Evolutionary conservation across 768 basidiomycete species (phyloP), one percentile per base, ranked within the genome.

Genomic region (Amylocystis lapponica): DNA sequence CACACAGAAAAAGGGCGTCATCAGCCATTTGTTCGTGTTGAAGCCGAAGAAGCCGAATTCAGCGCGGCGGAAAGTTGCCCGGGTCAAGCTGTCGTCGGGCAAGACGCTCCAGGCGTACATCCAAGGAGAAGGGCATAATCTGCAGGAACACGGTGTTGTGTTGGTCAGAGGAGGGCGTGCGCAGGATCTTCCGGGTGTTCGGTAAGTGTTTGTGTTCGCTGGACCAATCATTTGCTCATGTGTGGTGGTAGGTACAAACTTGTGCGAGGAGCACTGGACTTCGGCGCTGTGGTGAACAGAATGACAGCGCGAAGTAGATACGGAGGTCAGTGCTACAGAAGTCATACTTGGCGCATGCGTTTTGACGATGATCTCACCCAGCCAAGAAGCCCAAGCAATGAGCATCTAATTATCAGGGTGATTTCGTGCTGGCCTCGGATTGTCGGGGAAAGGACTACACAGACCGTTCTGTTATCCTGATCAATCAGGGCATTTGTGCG

Each of bases 11-110:
- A 96, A 96, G 59, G 96, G 89, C 36, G 93, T 99, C 47, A 89
- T 89, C 62, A 79, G 84, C 30, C 79, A 82, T 50, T 72, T 91
- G 30, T 79, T 82, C 53, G 88, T 81, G 40, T 78, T 76, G 51
- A 88, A 82, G 55, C 96, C 96, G 19, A 96, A 92, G 72, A 99
- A 99, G 60, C 96, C 96, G 50, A 99, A 99, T 66, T 98, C 95
- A 10, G 94, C 94, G 27, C 92, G 96, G 59, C 89, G 96, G 48
- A 98, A 97, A 69, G 90, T 98, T 44, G 93, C 93, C 33, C 77
- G 89, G 55, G 83, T 99, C 53, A 95, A 95, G 69, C 72, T 99
- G 43, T 77, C 83, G 17, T 92, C 83, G 11, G 96, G 96, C 38
- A 83, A 86, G 62, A 83, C 81, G 32, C 74, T 93, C 49, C 86